phyloP scores from a whole-genome alignment of 441 rosid species.

The Theobroma grandiflorum region DNA sequence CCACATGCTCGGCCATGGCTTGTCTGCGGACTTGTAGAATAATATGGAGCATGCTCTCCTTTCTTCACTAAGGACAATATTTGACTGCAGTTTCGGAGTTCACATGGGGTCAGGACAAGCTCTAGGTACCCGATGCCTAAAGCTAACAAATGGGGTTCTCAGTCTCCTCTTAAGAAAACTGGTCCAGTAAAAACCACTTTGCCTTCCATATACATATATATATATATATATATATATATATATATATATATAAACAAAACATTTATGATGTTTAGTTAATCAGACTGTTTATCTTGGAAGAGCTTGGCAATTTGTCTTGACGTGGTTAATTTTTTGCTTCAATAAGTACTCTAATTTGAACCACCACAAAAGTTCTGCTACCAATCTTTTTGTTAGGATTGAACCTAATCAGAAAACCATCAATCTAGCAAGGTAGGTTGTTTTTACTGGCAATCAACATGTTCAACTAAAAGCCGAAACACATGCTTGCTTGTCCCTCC shows the following conservation, averaged over 20 bases:
- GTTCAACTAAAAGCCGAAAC: background rate
- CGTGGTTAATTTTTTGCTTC: background rate
- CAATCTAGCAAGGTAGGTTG: background rate
- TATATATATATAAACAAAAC: background rate
- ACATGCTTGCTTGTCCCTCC: background rate
- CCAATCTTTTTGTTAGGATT: background rate
- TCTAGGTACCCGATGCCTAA: background rate
- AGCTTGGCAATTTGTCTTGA: background rate
- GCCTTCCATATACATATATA: background rate
- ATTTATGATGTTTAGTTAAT: background rate
- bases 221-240: no score
- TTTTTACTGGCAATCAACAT: background rate
- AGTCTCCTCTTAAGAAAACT: background rate
- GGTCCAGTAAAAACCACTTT: background rate
- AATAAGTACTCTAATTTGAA: no score
- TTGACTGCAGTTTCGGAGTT: slow-evolving; percentile 26
- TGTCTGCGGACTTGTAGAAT: slow-evolving; percentile 32
- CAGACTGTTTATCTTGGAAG: background rate
- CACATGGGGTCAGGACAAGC: slow-evolving; percentile 18
- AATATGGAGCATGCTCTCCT: background rate
- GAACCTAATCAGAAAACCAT: background rate
- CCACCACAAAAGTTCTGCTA: background rate
- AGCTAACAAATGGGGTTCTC: background rate
- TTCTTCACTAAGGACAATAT: slow-evolving; percentile 23
- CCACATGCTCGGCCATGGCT: slow-evolving; percentile 43